Conservation (phyloP, 345 rosid species). For the Nasturtium officinale region DNA sequence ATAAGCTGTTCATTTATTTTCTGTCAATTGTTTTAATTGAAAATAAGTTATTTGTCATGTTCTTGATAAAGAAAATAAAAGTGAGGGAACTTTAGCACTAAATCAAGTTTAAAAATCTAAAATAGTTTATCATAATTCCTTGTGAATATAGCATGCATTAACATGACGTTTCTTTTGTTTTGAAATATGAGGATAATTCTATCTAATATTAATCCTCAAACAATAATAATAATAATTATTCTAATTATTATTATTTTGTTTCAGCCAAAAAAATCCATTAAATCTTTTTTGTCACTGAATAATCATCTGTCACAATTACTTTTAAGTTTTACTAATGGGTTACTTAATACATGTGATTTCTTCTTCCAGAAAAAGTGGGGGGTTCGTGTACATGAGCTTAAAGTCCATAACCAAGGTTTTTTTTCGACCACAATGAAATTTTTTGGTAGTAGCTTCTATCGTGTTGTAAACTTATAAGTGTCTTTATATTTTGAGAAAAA, state of each 20-base stretch:
- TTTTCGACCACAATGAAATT: not conserved
- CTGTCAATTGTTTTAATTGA: not conserved
- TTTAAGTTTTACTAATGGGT: not conserved
- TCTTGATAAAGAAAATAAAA: slow-evolving; percentile 27
- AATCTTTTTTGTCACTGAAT: too few relatives aligned
- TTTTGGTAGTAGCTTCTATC: not conserved
- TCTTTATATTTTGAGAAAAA: not conserved
- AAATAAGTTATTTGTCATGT: slow-evolving; percentile 46
- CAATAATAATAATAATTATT: too few relatives aligned
- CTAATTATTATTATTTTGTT: too few relatives aligned
- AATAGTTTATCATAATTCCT: not conserved
- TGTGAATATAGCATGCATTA: not conserved
- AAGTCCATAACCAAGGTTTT: not conserved
- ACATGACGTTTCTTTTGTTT: not conserved
- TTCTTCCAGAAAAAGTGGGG: not conserved
- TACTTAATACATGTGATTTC: not conserved
- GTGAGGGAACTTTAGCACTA: slow-evolving; percentile 37
- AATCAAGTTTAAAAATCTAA: slow-evolving; percentile 1
- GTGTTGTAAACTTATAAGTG: too few relatives aligned
- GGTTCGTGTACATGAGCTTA: not conserved
- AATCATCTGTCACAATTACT: not conserved
- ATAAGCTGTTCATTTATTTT: slow-evolving; percentile 34
- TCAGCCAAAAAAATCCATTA: too few relatives aligned
- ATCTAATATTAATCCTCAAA: not conserved
- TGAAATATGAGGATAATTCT: not conserved